A percentile compares a stretch with the other conserved stretches of the same genome.
Conservation (phyloP, 2,329 filamentous ascomycete species). For the Penicillium sp. region DNA sequence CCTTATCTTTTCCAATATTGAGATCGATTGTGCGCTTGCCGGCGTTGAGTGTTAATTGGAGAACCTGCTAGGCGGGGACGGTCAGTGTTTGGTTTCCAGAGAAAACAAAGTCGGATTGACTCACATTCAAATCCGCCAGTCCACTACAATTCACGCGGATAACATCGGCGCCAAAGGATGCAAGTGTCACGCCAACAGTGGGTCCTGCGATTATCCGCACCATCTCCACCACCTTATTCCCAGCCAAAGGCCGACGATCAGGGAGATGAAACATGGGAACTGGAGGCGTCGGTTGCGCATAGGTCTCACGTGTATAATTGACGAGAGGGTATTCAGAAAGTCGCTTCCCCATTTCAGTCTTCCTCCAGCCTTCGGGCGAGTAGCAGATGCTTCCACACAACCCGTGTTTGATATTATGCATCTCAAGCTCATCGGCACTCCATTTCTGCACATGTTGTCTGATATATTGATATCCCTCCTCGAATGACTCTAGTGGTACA, state of each 20-base stretch:
- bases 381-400: conserved; percentile 49
- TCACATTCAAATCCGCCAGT: conserved; percentile 36
- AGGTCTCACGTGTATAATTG: conserved; percentile 38
- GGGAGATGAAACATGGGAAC: conserved; percentile 14
- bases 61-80: conserved; percentile 8
- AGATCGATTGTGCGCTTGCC: conserved; percentile 35
- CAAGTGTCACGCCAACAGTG: conserved; percentile 43
- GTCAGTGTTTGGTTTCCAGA: not conserved
- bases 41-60: conserved; percentile 25
- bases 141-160: conserved; percentile 48
- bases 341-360: conserved; percentile 46
- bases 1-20: conserved; percentile 47
- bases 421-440: conserved; percentile 44
- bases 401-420: conserved; percentile 43
- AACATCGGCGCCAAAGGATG: conserved; percentile 49
- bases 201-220: conserved; percentile 42
- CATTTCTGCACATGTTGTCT: conserved; percentile 33
- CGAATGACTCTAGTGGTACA: conserved; percentile 8
- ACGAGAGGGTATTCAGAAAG: conserved; percentile 46
- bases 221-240: conserved; percentile 52
- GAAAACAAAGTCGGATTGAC: not conserved
- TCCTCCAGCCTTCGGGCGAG: conserved; percentile 46
- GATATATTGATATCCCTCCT: conserved; percentile 26
- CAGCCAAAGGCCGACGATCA: conserved; percentile 38
- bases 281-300: conserved; percentile 38